Evolutionary conservation across 805 yeast species (phyloP), one percentile per base, ranked within the genome.

Genomic region (Candida railenensis): DNA sequence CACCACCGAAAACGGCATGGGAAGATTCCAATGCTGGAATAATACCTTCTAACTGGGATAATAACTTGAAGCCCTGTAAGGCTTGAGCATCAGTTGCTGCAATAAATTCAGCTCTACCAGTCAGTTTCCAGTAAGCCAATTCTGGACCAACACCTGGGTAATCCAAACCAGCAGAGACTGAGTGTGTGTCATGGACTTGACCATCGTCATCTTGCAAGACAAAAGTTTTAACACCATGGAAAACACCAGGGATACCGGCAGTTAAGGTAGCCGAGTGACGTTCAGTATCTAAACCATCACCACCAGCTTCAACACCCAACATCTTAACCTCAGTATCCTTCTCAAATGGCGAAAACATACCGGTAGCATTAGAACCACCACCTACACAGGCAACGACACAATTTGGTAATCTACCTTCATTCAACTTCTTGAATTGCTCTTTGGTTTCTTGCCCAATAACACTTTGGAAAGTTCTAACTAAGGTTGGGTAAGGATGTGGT

Each of bases 131-230:
- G 64, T 78, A 81, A 2, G 98, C 95, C 56, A 94, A 77, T 71
- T 94, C 98, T 28, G 99, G 99, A 39, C 99, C 99, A 40, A 94
- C 99, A 69, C 97, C 99, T 21, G 99, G 99, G 66, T 94, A 94
- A 69, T 94, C 99, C 59, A 94, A 78, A 55, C 99, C 99, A 34
- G 99, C 99, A 53, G 97, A 89, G 34, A 94, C 95, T 19, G 98
- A 92, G 66, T 94, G 98, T 9, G 99, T 94, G 63, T 94, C 99
- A 55, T 87, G 95, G 49, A 94, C 89, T 73, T 94, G 99, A 44
- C 99, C 99, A 65, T 94, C 98, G 15, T 64, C 58, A 59, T 85
- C 88, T 72, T 94, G 99, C 62, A 94, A 78, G 33, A 94, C 95
- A 58, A 85, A 94, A 3, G 99, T 92, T 68, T 79, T 87, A 42